These are phyloP conservation scores for Discostella pseudostelligera DNA, from an alignment of 108 stramenopile species.

Conservation along the genomic window DNA sequence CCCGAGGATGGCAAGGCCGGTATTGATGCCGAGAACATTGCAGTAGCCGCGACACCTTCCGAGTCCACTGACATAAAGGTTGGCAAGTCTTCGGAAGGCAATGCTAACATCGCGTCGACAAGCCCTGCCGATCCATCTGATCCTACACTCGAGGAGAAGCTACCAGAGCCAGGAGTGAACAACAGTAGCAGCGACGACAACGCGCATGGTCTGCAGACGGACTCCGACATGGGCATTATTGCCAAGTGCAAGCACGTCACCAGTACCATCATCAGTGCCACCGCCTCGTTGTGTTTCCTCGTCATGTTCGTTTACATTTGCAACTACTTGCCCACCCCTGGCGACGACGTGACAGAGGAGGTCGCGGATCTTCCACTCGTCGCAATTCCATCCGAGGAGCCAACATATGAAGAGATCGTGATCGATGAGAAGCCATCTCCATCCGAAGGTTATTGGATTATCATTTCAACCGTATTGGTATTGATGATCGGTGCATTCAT, in stretches of 20 bases:
- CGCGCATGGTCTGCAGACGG: background rate
- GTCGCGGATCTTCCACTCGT: background rate
- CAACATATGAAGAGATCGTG: background rate
- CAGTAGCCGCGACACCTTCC: background rate
- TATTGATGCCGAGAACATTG: constrained; percentile 2
- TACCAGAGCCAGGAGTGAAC: constrained; percentile 1
- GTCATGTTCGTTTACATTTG: background rate
- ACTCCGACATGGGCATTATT: constrained; percentile 4
- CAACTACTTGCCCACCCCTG: background rate
- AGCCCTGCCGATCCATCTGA: background rate
- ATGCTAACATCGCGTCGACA: background rate
- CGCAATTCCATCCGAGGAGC: background rate
- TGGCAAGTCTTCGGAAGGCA: background rate
- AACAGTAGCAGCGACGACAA: background rate
- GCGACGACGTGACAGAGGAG: background rate
- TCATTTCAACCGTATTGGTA: background rate
- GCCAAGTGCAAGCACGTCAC: constrained; percentile 3
- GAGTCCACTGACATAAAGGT: background rate
- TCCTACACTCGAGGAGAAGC: background rate
- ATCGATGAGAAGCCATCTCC: background rate
- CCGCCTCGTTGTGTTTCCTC: background rate
- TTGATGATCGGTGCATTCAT: constrained; percentile 2
- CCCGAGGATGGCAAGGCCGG: background rate
- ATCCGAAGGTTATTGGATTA: background rate
- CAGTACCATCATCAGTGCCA: background rate